Evolutionary conservation across 2,329 filamentous ascomycete species (phyloP).

Genomic region (Pseudogymnoascus sp.): DNA sequence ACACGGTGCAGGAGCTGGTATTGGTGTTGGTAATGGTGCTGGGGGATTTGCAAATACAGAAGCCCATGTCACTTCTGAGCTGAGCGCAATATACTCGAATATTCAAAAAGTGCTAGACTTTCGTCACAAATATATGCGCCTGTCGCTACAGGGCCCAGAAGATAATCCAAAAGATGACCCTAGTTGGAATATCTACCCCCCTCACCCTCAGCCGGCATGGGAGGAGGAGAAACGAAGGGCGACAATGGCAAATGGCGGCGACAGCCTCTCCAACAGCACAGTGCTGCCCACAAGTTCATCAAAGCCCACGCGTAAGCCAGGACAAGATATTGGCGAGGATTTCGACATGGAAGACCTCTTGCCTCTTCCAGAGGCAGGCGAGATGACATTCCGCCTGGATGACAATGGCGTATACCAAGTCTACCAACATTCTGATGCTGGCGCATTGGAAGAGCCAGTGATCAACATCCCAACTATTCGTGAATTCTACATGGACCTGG

Average conservation of each 20-base stretch:
- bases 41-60: conserved; percentile 62
- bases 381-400: conserved; percentile 72
- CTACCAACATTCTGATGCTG: conserved; percentile 59
- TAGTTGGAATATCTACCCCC: conserved; percentile 81
- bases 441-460: conserved; percentile 57
- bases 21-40: conserved; percentile 51
- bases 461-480: conserved; percentile 83
- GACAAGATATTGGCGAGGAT: conserved; percentile 84
- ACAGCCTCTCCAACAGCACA: conserved; percentile 41
- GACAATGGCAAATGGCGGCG: conserved; percentile 24
- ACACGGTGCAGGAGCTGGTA: conserved; percentile 47
- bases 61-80: conserved; percentile 71
- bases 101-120: conserved; percentile 85
- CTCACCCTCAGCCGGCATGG: conserved; percentile 88
- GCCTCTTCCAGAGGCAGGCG: conserved; percentile 61
- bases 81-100: conserved; percentile 79
- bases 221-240: conserved; percentile 38
- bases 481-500: conserved; percentile 93
- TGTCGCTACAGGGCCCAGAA: conserved; percentile 71
- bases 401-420: conserved; percentile 86
- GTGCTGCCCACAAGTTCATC: conserved; percentile 25
- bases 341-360: conserved; percentile 73
- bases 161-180: conserved; percentile 85
- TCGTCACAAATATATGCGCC: conserved; percentile 75
- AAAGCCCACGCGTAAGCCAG: conserved; percentile 61